A percentile compares a stretch with the other conserved stretches of the same genome.
These are phyloP conservation scores for Chlorociboria aeruginascens DNA, from an alignment of 495 filamentous ascomycete genomes.

Conservation along the genomic window DNA sequence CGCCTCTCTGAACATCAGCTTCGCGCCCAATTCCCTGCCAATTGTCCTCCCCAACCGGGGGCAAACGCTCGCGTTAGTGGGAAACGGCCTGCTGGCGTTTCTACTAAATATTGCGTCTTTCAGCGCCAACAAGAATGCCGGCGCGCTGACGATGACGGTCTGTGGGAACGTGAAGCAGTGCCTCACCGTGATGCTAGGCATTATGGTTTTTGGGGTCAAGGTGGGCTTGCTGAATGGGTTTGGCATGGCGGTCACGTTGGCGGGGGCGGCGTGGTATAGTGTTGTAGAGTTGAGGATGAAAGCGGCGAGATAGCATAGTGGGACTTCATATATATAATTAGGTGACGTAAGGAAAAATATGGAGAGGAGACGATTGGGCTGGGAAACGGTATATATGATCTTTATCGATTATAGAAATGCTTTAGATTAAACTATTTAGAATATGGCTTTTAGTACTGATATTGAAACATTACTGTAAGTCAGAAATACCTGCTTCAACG, in stretches of 20 bases:
- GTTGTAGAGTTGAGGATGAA: slow-evolving; percentile 23
- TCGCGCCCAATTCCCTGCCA: neutral
- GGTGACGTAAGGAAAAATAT: too few relatives aligned
- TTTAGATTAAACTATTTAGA: too few relatives aligned
- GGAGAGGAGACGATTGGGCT: too few relatives aligned
- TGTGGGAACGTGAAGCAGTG: slow-evolving; percentile 48
- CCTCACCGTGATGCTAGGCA: slow-evolving; percentile 41
- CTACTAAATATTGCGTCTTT: slow-evolving; percentile 42
- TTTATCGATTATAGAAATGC: too few relatives aligned
- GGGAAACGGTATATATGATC: too few relatives aligned
- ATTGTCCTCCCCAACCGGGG: slow-evolving; percentile 15
- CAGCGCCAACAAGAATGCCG: slow-evolving; percentile 42
- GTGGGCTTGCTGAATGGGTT: slow-evolving; percentile 33
- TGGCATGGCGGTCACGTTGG: slow-evolving; percentile 33
- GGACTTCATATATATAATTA: too few relatives aligned
- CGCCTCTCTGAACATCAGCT: slow-evolving; percentile 14
- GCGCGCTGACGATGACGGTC: slow-evolving; percentile 45
- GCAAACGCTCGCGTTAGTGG: neutral
- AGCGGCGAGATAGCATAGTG: too few relatives aligned
- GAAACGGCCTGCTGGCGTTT: slow-evolving; percentile 40
- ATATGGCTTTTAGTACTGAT: too few relatives aligned
- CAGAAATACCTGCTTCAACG: too few relatives aligned
- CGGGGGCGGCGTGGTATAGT: slow-evolving; percentile 35
- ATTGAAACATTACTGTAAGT: too few relatives aligned
- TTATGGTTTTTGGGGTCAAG: slow-evolving; percentile 36